These are phyloP conservation scores for Cordyceps javanica DNA, from an alignment of 2,329 filamentous ascomycete species.

Conservation along the genomic window DNA sequence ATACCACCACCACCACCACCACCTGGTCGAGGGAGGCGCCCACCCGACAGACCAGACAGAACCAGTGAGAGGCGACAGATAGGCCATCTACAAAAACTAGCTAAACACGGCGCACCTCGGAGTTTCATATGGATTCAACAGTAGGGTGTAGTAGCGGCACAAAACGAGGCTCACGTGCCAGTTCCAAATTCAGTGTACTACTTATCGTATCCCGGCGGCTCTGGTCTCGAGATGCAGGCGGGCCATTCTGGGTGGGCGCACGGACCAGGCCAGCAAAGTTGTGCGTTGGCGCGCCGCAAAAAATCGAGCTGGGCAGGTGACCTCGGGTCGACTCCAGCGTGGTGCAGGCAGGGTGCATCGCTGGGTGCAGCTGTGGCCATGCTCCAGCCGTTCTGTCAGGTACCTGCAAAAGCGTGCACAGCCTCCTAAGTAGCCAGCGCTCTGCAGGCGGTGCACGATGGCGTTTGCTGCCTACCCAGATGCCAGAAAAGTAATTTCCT, in stretches of 20 bases:
- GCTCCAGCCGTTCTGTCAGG: no score
- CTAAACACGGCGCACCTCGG: neutral
- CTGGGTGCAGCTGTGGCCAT: no score
- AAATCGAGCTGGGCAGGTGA: slow-evolving; percentile 9
- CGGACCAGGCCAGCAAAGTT: neutral
- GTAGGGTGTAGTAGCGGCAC: slow-evolving; percentile 3
- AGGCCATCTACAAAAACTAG: neutral
- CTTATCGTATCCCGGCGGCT: slow-evolving; percentile 12
- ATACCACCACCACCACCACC: neutral
- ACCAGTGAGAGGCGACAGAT: neutral
- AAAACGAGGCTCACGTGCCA: slow-evolving; percentile 3
- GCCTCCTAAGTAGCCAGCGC: neutral
- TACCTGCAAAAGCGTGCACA: neutral
- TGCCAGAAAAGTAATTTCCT: no score
- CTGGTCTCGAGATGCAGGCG: slow-evolving; percentile 6
- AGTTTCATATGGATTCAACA: slow-evolving; percentile 3
- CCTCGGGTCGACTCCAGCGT: slow-evolving; percentile 1
- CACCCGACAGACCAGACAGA: neutral
- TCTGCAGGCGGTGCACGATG: neutral
- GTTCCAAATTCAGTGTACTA: slow-evolving; percentile 1
- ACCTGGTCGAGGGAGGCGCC: neutral
- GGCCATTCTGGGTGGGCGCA: slow-evolving; percentile 2
- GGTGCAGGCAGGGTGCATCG: neutral
- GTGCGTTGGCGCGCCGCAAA: slow-evolving; percentile 5
- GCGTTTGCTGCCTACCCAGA: neutral